Percentiles rank a stretch among this genome's conserved stretches.
Conservation (phyloP, 352 stramenopile genomes). For the Phytophthora nicotianae region DNA sequence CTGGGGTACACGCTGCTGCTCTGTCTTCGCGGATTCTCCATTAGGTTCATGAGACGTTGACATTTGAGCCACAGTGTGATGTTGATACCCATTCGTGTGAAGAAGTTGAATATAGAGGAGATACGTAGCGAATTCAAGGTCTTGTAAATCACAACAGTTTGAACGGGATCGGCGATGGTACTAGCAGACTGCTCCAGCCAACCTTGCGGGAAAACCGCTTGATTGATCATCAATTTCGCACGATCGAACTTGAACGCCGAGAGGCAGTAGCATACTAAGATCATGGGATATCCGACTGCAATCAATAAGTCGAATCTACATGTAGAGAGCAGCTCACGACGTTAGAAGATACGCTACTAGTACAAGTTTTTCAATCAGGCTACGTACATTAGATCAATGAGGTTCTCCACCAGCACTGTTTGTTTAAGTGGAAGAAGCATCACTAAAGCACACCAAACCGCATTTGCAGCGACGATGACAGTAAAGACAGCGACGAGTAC, state of each 20-base stretch:
- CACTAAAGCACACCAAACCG: not conserved
- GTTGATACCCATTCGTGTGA: constrained; percentile 34
- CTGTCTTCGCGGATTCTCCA: not conserved
- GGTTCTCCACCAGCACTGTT: constrained; percentile 7
- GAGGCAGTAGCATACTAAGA: constrained; percentile 21
- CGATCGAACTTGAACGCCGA: constrained; percentile 27
- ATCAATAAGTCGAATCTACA: constrained; percentile 33
- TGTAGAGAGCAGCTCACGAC: not conserved
- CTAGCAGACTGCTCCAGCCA: constrained; percentile 3
- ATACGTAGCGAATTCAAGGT: constrained; percentile 36
- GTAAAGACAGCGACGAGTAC: constrained; percentile 11
- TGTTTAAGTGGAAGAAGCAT: constrained; percentile 3
- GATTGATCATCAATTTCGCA: constrained; percentile 16
- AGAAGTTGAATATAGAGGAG: constrained; percentile 23
- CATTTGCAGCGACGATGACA: constrained; percentile 14
- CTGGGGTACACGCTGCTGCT: constrained; percentile 12
- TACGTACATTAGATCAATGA: constrained; percentile 1
- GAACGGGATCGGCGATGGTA: constrained; percentile 1
- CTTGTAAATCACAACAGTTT: constrained; percentile 18
- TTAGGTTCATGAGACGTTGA: not conserved
- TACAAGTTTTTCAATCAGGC: not conserved
- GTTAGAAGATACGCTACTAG: not conserved
- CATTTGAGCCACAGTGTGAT: constrained; percentile 12
- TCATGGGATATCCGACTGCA: constrained; percentile 21
- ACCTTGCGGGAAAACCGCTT: constrained; percentile 8